Base-by-base conservation (phyloP, 306 rosid genomes). In the Alnus rubra region DNA sequence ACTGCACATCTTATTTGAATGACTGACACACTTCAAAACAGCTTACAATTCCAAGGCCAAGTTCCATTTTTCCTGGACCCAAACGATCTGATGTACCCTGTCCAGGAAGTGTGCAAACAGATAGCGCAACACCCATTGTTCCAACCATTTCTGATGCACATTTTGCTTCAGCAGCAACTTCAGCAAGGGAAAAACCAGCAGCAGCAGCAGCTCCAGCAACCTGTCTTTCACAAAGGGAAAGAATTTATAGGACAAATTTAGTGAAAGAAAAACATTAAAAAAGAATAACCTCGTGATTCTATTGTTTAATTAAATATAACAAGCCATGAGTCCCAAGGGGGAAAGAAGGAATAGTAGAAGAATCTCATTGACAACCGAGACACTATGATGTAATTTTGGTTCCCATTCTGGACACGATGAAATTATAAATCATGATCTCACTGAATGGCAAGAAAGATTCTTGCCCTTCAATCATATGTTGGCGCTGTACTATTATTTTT, bases 121-220 rank as follows among this genome's bases (percentile, higher is more conserved):
- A 89, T 80, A 93, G 82, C 53, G 94, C 98, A 83, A 95, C 98
- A 69, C 97, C 97, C 98, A 95, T 90, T 47, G 99, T 95, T 75
- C 99, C 99, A 80, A 95, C 92, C 87, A 85, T 78, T 88, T 95
- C 98, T 72, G 99, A 76, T 58, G 97, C 98, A 56, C 67, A 88
- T 81, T 86, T 93, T 76, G 99, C 97, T 88, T 90, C 98, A 3
- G 91, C 88, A 58, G 97, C 85, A 71, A 95, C 99, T 60, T 86
- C 94, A 74, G 87, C 78, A 37, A 95, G 99, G 31, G 87, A 86
- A 79, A 85, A 87, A 76, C 98, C 98, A 54, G 90, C 89, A 52
- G 96, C 94, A 81, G 99, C 98, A 62, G 98, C 98, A 71, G 98
- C 99, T 71, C 99, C 99, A 58, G 97, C 98, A 81, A 95, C 90